Evolutionary conservation across 228 moss, liverwort and hornwort species (phyloP).

Genomic region (Sphagnum fallax): DNA sequence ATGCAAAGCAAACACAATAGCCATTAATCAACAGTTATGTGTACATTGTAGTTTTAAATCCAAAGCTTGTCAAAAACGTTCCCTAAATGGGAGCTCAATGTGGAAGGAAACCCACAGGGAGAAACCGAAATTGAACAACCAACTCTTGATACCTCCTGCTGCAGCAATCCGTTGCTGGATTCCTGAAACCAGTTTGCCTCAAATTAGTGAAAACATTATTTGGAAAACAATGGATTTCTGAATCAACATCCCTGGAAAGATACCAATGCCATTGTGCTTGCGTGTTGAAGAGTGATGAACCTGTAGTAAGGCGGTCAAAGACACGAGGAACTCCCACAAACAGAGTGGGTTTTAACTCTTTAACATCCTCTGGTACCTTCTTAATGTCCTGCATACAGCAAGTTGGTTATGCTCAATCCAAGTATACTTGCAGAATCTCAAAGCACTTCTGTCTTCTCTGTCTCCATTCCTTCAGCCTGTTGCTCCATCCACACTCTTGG

Average conservation of each 20-base stretch:
- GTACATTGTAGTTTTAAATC: too few relatives aligned
- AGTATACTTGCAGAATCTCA: too few relatives aligned
- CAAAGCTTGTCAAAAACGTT: too few relatives aligned
- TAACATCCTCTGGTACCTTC: constrained; percentile 30
- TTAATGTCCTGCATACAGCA: constrained; percentile 30
- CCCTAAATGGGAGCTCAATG: too few relatives aligned
- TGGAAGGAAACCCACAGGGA: not conserved
- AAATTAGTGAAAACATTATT: not conserved
- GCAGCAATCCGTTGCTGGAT: constrained; percentile 12
- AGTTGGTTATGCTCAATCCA: too few relatives aligned
- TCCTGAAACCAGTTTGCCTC: constrained; percentile 7
- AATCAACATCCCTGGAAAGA: not conserved
- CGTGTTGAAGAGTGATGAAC: constrained; percentile 1
- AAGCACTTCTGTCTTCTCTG: too few relatives aligned
- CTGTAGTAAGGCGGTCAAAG: constrained; percentile 40
- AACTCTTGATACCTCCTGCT: constrained; percentile 31
- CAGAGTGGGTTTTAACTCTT: constrained; percentile 33
- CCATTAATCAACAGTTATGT: too few relatives aligned
- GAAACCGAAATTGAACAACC: constrained; percentile 35
- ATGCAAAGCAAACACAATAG: too few relatives aligned
- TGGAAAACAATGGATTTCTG: not conserved
- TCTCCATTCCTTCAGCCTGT: too few relatives aligned
- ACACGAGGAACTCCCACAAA: constrained; percentile 54
- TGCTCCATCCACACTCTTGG: too few relatives aligned
- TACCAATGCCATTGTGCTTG: not conserved